These are phyloP conservation scores for Juglanconis juglandina DNA, from an alignment of 2,329 filamentous ascomycete species.

Conservation along the genomic window DNA sequence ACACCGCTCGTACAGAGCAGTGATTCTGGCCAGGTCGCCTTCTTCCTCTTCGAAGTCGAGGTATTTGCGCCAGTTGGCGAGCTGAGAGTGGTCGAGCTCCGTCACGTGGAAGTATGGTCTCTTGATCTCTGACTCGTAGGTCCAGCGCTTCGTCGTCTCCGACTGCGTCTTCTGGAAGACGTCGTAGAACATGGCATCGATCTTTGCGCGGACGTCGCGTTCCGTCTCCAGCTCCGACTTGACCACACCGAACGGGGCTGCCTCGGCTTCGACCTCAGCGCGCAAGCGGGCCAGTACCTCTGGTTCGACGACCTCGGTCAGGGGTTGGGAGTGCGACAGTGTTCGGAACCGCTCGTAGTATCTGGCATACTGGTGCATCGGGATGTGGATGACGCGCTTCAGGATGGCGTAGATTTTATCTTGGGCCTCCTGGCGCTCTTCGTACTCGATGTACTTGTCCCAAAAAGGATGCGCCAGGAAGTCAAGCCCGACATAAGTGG, in stretches of 20 bases:
- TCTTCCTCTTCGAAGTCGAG: conserved; percentile 91
- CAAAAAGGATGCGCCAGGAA: conserved; percentile 95
- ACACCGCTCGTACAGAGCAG: conserved; percentile 90
- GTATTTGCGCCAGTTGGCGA: conserved; percentile 92
- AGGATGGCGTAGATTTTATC: conserved; percentile 85
- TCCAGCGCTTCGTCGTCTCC: conserved; percentile 91
- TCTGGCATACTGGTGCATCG: conserved; percentile 90
- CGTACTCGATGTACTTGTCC: conserved; percentile 98
- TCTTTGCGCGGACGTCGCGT: conserved; percentile 72
- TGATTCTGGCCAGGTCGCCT: conserved; percentile 69
- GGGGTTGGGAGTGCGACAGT: conserved; percentile 67
- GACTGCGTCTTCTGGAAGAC: conserved; percentile 77
- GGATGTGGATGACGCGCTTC: conserved; percentile 78
- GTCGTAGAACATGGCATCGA: conserved; percentile 78
- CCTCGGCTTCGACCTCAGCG: conserved; percentile 68
- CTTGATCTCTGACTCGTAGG: conserved; percentile 91
- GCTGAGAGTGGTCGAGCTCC: conserved; percentile 79
- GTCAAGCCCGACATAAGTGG: conserved; percentile 80
- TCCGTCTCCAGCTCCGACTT: conserved; percentile 75
- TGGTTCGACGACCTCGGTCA: conserved; percentile 67
- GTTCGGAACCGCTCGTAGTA: conserved; percentile 91
- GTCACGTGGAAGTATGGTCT: conserved; percentile 96
- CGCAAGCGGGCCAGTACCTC: conserved; percentile 67
- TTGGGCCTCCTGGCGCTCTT: conserved; percentile 80
- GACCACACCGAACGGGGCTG: conserved; percentile 45